Conservation (phyloP, 2,329 filamentous ascomycete genomes). For the Phyllachora maydis region DNA sequence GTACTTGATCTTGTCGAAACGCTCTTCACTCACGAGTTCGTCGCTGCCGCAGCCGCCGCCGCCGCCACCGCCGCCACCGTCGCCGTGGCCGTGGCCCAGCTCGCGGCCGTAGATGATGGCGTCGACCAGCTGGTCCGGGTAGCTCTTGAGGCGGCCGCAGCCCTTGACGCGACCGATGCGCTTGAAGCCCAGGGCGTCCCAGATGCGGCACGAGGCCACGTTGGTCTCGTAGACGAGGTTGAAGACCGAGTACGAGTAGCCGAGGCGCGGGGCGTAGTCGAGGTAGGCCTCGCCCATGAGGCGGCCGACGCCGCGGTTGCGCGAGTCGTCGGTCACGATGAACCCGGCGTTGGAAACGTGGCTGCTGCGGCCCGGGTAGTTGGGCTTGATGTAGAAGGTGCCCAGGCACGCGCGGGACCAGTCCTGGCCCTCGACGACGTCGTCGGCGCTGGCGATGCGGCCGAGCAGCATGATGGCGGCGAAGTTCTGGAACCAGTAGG, state of each 20-base stretch:
- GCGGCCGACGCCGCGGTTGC: conserved; percentile 54
- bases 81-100: too few species aligned
- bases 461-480: conserved; percentile 74
- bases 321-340: conserved; percentile 50
- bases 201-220: conserved; percentile 73
- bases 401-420: conserved; percentile 71
- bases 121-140: conserved; percentile 48
- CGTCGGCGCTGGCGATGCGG: conserved; percentile 41
- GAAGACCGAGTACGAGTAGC: conserved; percentile 84
- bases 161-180: conserved; percentile 67
- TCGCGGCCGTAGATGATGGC: conserved; percentile 62
- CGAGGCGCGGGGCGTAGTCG: conserved; percentile 60
- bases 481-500: conserved; percentile 86
- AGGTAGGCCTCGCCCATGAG: conserved; percentile 61
- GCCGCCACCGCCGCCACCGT: too few species aligned
- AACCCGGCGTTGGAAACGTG: conserved; percentile 80
- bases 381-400: conserved; percentile 87
- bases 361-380: conserved; percentile 77
- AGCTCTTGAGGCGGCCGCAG: conserved; percentile 47
- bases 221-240: conserved; percentile 91
- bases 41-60: conserved; percentile 31
- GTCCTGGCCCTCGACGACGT: conserved; percentile 38
- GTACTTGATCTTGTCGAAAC: conserved; percentile 96
- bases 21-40: conserved; percentile 79
- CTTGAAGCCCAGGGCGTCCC: conserved; percentile 85